Base-by-base conservation (phyloP, 2,329 filamentous ascomycete species). In the Nemania sp. region DNA sequence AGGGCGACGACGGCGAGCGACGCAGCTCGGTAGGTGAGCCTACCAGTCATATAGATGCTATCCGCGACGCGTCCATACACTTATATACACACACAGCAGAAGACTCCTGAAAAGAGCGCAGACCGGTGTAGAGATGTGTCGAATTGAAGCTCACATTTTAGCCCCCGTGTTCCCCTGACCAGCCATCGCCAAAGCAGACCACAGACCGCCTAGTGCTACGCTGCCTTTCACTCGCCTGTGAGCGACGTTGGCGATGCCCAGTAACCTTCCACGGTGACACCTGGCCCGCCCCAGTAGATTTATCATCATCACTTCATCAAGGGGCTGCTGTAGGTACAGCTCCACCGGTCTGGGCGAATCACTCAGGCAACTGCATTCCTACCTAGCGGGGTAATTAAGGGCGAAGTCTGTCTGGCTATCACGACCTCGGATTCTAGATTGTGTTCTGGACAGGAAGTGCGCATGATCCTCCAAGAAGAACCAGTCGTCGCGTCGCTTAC, bases 301-400 rank as follows among this genome's bases (percentile, higher is more conserved):
- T 68, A 69, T 69, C 67, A 69, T 69, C 66, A 68, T 69, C 60
- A 67, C 65, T 69, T 69, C 64, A 68, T 64, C 67, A 66, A 59
- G 39, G 57, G 20, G 42, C 50, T 57, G 45, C 54, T 42, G 34
- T 29, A 29, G 25, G 7, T 25, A 21, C 21, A 39, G 43, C 54
- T 45, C 62, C 58, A 58, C 50, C 40, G 12, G 13, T 13, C n/a
- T n/a, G 42, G 18, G 15, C 57, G 53, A 57, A 61, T 51, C 56
- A 47, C 49, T 40, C 40, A 45, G 55, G 42, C 15, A 1, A 43
- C 29, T 57, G 55, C 57, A 57, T 54, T 51, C 15, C 35, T 64
- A 60, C 51, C 54, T 58, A 42, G 53, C 46, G 53, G 46, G 59
- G 63, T 49, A 25, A 40, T 25, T 50, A 53, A 49, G 13, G 25